Base-by-base conservation (phyloP, 495 filamentous ascomycete species). In the Penicillium canescens region DNA sequence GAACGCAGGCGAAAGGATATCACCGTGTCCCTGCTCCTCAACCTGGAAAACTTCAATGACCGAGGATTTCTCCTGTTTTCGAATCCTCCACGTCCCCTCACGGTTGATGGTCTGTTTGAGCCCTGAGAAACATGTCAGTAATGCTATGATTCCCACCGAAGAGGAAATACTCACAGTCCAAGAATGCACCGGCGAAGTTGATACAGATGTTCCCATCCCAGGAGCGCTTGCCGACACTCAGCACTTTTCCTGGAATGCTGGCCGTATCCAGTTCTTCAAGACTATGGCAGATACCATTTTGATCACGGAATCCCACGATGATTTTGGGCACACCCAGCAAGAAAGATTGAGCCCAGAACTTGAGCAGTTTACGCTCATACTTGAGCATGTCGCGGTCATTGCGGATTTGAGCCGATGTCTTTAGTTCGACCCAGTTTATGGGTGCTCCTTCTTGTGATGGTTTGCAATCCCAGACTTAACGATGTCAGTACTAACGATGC, bases 311-410 rank as follows among this genome's bases (percentile, higher is more conserved):
- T 1, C 94, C 94, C 3, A 98, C 89, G 16, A 96, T 86, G 46
- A 99, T 89, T 63, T 86, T 94, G 0, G 90, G 90, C 2, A 98
- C 91, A 6, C 92, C 93, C 1, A 99, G 82, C 0, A 99, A 78
- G 63, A 96, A 99, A 2, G 91, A 96, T 59, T 99, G 94, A 14
- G 91, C 87, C 94, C 94, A 99, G 73, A 90, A 96, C 54, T 92
- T 95, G 56, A 96, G 78, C 34, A 98, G 77, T 66, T 98, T 98
- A 10, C 88, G 81, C 69, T 99, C 90, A 60, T 88, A 96, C 46
- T 86, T 88, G 14, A 86, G 53, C 67, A 82, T 76, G 54, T 91
- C 87, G 33, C 82, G 79, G 1, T 86, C 78, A 33, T 74, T 79
- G 23, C 73, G 71, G 33, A 89, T 86, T 51, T 87, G 83, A n/a